phyloP scores from a whole-genome alignment of 2,329 filamentous ascomycete species.

The Tolypocladium pustulatum region DNA sequence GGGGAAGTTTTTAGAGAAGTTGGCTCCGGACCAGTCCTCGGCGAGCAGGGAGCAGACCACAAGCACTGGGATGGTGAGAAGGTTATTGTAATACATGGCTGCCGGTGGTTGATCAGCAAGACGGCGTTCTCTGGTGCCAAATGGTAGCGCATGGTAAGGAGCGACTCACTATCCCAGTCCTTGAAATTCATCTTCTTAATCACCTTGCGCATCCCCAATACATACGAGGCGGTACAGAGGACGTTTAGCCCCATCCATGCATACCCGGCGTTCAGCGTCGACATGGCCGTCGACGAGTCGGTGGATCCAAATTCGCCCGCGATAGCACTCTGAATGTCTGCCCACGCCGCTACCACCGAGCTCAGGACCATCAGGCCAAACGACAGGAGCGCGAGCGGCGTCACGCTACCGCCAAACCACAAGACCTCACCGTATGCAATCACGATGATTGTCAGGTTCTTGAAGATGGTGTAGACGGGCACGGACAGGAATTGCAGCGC shows the following conservation, averaged over 20 bases:
- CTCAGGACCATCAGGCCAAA: slow-evolving; percentile 96
- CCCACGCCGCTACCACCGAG: slow-evolving; percentile 92
- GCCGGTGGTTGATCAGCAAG: not conserved
- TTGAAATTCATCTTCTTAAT: slow-evolving; percentile 99
- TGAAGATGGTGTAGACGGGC: slow-evolving; percentile 99
- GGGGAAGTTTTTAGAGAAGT: slow-evolving; percentile 83
- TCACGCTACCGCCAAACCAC: slow-evolving; percentile 93
- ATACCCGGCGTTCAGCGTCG: slow-evolving; percentile 88
- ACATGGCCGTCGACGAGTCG: slow-evolving; percentile 67
- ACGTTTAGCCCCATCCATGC: slow-evolving; percentile 98
- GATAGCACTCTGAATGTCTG: slow-evolving; percentile 75
- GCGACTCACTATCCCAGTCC: slow-evolving; percentile 92
- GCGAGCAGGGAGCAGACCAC: slow-evolving; percentile 68
- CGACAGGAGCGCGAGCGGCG: slow-evolving; percentile 76
- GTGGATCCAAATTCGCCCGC: slow-evolving; percentile 37
- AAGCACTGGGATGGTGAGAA: slow-evolving; percentile 89
- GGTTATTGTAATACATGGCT: slow-evolving; percentile 99
- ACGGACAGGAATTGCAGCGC: slow-evolving; percentile 94
- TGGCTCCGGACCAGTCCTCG: slow-evolving; percentile 86
- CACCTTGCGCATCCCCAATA: slow-evolving; percentile 91
- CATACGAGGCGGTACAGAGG: slow-evolving; percentile 81
- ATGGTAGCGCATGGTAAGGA: not conserved
- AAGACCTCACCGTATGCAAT: slow-evolving; percentile 97
- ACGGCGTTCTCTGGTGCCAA: not conserved
- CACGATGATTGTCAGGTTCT: slow-evolving; percentile 97